These are phyloP conservation scores for Trichopus zeylanicus DNA, from an alignment of 116 monocot genomes.

Conservation along the genomic window DNA sequence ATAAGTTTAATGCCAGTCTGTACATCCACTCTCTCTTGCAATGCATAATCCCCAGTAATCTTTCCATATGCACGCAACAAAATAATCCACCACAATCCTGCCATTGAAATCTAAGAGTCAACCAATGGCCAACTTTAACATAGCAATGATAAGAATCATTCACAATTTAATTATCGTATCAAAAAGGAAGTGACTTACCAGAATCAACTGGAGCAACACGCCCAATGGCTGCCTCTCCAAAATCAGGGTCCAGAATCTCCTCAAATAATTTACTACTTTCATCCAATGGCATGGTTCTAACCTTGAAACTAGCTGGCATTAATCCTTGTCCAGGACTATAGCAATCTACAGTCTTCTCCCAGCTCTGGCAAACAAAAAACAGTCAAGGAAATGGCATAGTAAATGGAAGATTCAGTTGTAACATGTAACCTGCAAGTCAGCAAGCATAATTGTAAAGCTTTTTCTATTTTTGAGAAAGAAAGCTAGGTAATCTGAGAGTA, in stretches of 20 bases:
- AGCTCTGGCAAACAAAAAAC: conserved; percentile 42
- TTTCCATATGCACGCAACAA: conserved; percentile 95
- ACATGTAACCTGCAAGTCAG: too few relatives aligned
- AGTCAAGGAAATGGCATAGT: too few relatives aligned
- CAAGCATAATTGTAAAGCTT: too few relatives aligned
- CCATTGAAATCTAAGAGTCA: not conserved
- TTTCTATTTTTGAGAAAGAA: too few relatives aligned
- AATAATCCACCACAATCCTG: conserved; percentile 99
- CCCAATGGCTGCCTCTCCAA: conserved; percentile 95
- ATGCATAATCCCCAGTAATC: conserved; percentile 76
- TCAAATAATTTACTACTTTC: conserved; percentile 74
- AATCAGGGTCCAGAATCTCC: conserved; percentile 96
- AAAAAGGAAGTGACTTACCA: conserved; percentile 52
- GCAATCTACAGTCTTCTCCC: conserved; percentile 99
- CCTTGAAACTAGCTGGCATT: conserved; percentile 98
- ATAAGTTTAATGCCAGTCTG: too few relatives aligned
- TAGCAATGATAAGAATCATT: not conserved
- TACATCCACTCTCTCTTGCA: conserved; percentile 95
- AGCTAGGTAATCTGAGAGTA: too few relatives aligned
- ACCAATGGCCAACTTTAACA: not conserved
- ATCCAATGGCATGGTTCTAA: conserved; percentile 76
- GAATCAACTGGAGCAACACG: conserved; percentile 99
- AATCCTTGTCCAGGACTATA: too few relatives aligned
- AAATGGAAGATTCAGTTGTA: too few relatives aligned
- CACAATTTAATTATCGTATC: too few relatives aligned